Percentiles rank a stretch among this genome's conserved stretches.
Conservation (phyloP, 2,329 filamentous ascomycete genomes). For the Zasmidium angulare region DNA sequence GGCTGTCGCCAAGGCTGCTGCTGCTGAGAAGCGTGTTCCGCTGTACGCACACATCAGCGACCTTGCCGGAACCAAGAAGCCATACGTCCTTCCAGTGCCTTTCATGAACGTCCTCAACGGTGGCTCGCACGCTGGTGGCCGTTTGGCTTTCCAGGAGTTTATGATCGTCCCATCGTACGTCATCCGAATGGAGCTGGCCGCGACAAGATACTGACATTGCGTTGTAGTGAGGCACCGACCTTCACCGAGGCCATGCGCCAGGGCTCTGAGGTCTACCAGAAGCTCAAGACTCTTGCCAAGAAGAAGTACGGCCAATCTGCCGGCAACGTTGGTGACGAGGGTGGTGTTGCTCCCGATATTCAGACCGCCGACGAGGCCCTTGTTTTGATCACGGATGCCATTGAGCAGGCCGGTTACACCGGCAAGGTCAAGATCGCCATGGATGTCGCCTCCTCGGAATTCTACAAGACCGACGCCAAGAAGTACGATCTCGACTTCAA, state of each 20-base stretch:
- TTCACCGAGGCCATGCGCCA: conserved; percentile 97
- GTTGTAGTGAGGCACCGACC: conserved; percentile 62
- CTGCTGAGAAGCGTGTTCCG: conserved; percentile 55
- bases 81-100: conserved; percentile 57
- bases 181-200: not conserved
- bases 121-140: conserved; percentile 94
- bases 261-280: conserved; percentile 97
- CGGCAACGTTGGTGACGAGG: conserved; percentile 98
- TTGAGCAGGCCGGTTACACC: conserved; percentile 92
- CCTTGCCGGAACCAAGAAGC: conserved; percentile 53
- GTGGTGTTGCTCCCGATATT: conserved; percentile 98
- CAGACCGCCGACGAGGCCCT: conserved; percentile 96
- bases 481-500: conserved; percentile 99
- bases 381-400: conserved; percentile 90
- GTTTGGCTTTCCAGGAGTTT: conserved; percentile 64
- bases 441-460: conserved; percentile 98
- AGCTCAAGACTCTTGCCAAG: conserved; percentile 94
- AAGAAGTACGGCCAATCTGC: conserved; percentile 99
- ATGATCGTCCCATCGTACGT: conserved; percentile 53
- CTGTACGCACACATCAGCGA: conserved; percentile 60
- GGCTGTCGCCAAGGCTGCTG: conserved; percentile 59
- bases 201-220: conserved; percentile 5
- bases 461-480: conserved; percentile 95
- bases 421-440: conserved; percentile 97
- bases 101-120: conserved; percentile 62